Percentiles rank a stretch among this genome's conserved stretches.
These are phyloP conservation scores for Tetradesmus lagerheimii DNA, from an alignment of 139 green algal genomes.

Conservation along the genomic window DNA sequence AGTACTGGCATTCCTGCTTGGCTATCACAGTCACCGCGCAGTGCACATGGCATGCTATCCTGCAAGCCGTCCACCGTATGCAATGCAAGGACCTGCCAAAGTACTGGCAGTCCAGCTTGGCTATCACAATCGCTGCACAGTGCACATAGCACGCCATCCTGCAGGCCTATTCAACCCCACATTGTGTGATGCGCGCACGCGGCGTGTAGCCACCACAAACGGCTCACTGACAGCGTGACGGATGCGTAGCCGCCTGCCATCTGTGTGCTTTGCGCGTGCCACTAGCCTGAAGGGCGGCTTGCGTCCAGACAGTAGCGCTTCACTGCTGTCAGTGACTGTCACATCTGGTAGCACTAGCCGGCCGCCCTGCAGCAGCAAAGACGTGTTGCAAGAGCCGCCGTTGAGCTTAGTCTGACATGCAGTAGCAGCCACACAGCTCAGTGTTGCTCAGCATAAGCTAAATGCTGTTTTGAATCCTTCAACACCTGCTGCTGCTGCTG, in stretches of 20 bases:
- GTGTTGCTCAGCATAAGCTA: too few relatives aligned
- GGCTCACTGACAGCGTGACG: constrained; percentile 80
- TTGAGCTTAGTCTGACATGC: too few relatives aligned
- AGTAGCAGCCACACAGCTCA: too few relatives aligned
- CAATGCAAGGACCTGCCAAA: too few relatives aligned
- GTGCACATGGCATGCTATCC: neutral
- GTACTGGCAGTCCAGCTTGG: too few relatives aligned
- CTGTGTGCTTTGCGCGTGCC: constrained; percentile 64
- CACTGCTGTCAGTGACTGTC: constrained; percentile 83
- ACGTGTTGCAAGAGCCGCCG: too few relatives aligned
- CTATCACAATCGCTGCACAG: too few relatives aligned
- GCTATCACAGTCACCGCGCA: too few relatives aligned
- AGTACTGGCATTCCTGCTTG: too few relatives aligned
- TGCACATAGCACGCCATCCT: neutral
- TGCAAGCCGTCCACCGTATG: constrained; percentile 67
- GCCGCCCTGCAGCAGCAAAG: constrained; percentile 62
- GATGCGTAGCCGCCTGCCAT: constrained; percentile 31
- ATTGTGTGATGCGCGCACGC: constrained; percentile 85
- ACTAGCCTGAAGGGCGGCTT: constrained; percentile 93
- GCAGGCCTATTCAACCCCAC: constrained; percentile 51
- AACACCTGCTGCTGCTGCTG: neutral
- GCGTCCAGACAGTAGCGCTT: constrained; percentile 88
- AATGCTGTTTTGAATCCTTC: too few relatives aligned
- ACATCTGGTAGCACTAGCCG: constrained; percentile 80
- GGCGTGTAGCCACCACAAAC: constrained; percentile 87